Base-by-base conservation (phyloP, 2,329 filamentous ascomycete genomes). In the Trichothecium roseum region DNA sequence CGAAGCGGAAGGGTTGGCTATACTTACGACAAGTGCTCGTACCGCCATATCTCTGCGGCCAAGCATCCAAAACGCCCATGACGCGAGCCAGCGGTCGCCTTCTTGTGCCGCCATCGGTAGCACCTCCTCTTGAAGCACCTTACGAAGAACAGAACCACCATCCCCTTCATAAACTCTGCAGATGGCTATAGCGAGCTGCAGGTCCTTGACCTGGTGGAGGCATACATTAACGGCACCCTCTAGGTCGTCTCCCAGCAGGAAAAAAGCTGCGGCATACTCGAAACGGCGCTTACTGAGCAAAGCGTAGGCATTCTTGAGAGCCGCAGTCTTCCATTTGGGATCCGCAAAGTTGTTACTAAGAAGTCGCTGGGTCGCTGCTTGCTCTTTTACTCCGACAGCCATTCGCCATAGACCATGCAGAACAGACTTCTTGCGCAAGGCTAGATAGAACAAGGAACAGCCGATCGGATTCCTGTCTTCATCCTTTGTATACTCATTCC, bases 281-380 rank as follows among this genome's bases (percentile, higher is more conserved):
- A 95, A 95, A 34, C 91, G 72, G 30, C 86, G 74, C 58, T 87
- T 93, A 44, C 89, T 91, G 52, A 98, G 79, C 37, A 98, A 60
- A 3, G 91, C 89, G 59, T 95, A 98, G 0, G 91, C 91, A 54
- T 98, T 98, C 60, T 98, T 98, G 40, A 94, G 64, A 1, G 91
- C 91, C 4, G 85, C 78, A 2, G 84, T 94, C 54, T 75, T 83
- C 84, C 91, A 96, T 46, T 84, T 81, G 1, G 79, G 71, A 42
- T 94, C 84, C 4, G 76, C 69, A 55, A 98, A 98, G 54, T 96
- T 87, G 50, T 95, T 93, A n/a, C 81, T 72, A 16, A 98, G 65
- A 20, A 98, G 68, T 41, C 74, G 78, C 40, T 81, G 74, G 0
- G 91, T 98, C 0, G 82, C 78, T 3, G 59, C 65, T 57, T 96